Evolutionary conservation across 108 stramenopile species (phyloP), one percentile per base, ranked within the genome.

Genomic region (Skeletonema marinoi): DNA sequence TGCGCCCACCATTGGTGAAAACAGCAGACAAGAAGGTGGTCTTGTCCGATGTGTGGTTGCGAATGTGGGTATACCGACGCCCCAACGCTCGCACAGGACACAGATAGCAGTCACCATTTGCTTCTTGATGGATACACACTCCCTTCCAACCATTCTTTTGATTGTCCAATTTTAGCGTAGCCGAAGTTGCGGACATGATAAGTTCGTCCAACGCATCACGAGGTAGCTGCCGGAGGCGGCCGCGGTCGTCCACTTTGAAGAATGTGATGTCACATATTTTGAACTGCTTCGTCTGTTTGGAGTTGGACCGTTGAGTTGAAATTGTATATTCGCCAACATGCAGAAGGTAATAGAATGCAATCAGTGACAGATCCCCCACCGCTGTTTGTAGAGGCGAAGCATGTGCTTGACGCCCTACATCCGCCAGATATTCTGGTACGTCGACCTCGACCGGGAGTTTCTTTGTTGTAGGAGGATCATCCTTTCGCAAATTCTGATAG

Each of bases 271-370:
- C 63, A 3, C 6, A 2, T 1, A 64, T 0, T 38, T 21, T 38
- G 35, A 64, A 64, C 2, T 64, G 63, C 39, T 19, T 4, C 3
- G 63, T 64, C 6, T 64, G 63, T 42, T 64, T 64, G 17, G 29
- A 12, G 3, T 42, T 9, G 11, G 5, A 6, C 41, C 6, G n/a
- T n/a, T n/a, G n/a, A n/a, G n/a, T n/a, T n/a, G n/a, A n/a, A n/a
- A n/a, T n/a, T n/a, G 67, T 60, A 16, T 68, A 68, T 8, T 68
- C 67, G 5, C 67, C 67, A 14, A 68, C 48, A 0, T 51, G 54
- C 0, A 68, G 67, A 7, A 68, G 67, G 17, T 68, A 68, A 14
- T 68, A 68, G 67, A 68, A 68, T 1, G 67, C 67, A 11, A 68
- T 59, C 10, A 68, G 12, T 4, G 3, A 0, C 0, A 68, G 3